Evolutionary conservation across 208 protist genomes (phyloP).

Genomic region (Acanthamoeba castellanii): DNA sequence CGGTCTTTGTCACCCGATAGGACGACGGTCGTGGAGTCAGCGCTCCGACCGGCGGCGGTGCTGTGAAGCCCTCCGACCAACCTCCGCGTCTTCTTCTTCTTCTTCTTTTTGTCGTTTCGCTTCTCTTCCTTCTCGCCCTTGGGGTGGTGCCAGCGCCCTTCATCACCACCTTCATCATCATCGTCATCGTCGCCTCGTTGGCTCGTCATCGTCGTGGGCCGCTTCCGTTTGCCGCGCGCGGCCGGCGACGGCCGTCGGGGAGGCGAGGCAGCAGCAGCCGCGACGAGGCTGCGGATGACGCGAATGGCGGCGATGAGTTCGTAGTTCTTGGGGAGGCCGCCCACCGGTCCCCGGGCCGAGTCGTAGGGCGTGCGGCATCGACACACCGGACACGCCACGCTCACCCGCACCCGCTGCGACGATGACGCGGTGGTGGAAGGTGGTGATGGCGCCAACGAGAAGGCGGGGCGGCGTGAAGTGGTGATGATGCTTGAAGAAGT

Average conservation of each 20-base stretch:
- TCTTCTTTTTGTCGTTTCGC: too few species aligned
- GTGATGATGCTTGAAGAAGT: neutral
- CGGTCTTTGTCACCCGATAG: too few species aligned
- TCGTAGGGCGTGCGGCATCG: conserved; percentile 17
- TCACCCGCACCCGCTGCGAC: neutral
- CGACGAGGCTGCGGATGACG: neutral
- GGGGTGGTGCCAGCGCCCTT: neutral
- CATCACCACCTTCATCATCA: neutral
- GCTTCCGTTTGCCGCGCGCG: neutral
- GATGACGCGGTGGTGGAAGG: neutral
- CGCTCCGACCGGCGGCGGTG: too few species aligned
- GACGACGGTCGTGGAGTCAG: too few species aligned
- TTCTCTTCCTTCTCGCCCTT: neutral
- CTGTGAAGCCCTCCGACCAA: too few species aligned
- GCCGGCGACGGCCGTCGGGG: too few species aligned
- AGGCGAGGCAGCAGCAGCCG: neutral
- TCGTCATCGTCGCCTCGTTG: neutral
- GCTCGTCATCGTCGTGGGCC: neutral
- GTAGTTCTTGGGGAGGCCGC: conserved; percentile 28
- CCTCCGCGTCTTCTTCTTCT: too few species aligned
- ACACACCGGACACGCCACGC: neutral
- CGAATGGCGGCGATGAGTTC: conserved; percentile 9
- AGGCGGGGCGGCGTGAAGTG: neutral
- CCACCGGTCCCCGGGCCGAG: neutral
- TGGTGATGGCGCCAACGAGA: neutral